phyloP scores from a whole-genome alignment of 345 rosid species.

The Populus pruinosa region DNA sequence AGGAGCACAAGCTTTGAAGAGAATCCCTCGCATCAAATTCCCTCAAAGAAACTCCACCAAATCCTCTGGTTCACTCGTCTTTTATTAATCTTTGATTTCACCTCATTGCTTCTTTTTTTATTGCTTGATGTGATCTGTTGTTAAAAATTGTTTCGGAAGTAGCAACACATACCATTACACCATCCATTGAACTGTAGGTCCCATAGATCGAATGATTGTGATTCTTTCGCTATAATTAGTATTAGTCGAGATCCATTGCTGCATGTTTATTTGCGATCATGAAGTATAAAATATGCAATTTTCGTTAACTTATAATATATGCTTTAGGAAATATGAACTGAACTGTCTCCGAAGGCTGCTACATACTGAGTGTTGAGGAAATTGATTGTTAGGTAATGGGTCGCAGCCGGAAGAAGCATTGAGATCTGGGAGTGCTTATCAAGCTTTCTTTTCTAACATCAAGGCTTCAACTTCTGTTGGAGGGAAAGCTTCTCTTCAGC shows the following conservation, averaged over 20 bases:
- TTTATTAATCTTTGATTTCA: background rate
- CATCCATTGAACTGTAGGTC: no score
- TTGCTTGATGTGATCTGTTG: no score
- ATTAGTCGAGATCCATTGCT: background rate
- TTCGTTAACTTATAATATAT: background rate
- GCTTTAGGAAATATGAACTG: background rate
- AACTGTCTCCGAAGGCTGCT: no score
- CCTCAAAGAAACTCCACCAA: conserved; percentile 58
- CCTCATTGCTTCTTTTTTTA: background rate
- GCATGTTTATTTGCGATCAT: background rate
- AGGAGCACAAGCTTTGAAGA: conserved; percentile 62
- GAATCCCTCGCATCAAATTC: conserved; percentile 87
- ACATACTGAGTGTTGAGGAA: background rate
- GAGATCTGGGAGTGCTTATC: conserved; percentile 39
- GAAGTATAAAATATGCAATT: background rate
- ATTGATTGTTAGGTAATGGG: conserved; percentile 36
- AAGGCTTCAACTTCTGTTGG: conserved; percentile 42
- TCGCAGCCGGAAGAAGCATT: conserved; percentile 36
- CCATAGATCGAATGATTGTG: no score
- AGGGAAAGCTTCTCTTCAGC: conserved; percentile 91
- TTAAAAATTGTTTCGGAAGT: no score
- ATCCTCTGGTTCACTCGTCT: conserved; percentile 37
- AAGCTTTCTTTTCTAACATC: conserved; percentile 51
- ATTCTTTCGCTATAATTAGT: no score
- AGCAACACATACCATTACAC: no score